Percentiles rank a stretch among this genome's conserved stretches.
These are phyloP conservation scores for Tetrahymena thermophila DNA, from an alignment of 73 alveolate genomes.

Conservation along the genomic window DNA sequence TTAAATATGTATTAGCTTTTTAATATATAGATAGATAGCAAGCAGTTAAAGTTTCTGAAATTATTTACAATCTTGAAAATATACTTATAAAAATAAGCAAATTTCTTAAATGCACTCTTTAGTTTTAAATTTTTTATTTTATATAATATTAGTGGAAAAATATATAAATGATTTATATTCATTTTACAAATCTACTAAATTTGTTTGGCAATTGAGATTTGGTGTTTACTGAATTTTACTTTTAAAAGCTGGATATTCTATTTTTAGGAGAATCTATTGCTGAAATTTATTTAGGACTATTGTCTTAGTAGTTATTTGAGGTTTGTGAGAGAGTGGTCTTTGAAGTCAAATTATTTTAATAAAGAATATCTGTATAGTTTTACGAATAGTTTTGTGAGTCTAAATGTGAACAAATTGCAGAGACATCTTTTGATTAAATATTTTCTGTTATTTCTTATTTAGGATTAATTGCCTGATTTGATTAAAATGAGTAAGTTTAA, in stretches of 20 bases:
- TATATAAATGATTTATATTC: background rate
- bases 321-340: background rate
- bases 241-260: background rate
- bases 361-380: background rate
- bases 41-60: too few species aligned
- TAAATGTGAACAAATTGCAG: background rate
- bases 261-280: background rate
- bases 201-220: background rate
- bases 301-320: background rate
- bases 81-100: too few species aligned
- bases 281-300: background rate
- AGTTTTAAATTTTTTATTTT: too few species aligned
- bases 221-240: background rate
- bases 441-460: background rate
- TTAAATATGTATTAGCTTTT: too few species aligned
- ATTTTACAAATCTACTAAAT: background rate
- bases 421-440: background rate
- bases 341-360: too few species aligned
- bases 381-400: background rate
- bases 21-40: too few species aligned
- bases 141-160: background rate
- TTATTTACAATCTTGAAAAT: too few species aligned
- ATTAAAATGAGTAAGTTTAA: background rate
- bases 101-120: too few species aligned
- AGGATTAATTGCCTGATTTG: background rate